These are phyloP conservation scores for Albizia julibrissin DNA, from an alignment of 306 rosid species.

Conservation along the genomic window DNA sequence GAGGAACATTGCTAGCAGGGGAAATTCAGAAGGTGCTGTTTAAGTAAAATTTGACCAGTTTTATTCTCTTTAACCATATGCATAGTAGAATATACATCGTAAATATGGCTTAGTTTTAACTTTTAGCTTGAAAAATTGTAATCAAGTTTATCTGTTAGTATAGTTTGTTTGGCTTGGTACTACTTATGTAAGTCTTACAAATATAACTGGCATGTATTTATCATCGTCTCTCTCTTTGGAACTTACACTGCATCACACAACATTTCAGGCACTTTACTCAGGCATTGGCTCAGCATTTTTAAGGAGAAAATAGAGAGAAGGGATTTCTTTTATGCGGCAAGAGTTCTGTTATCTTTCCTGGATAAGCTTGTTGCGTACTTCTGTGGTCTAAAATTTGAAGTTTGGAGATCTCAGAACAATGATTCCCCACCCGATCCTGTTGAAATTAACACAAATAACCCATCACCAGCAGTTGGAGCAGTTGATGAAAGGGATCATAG, in stretches of 20 bases:
- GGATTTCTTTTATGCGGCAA: constrained; percentile 42
- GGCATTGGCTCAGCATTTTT: constrained; percentile 41
- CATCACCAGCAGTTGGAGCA: constrained; percentile 51
- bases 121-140: constrained; percentile 22
- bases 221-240: constrained; percentile 13
- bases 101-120: constrained; percentile 10
- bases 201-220: constrained; percentile 16
- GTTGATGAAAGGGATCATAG: constrained; percentile 55
- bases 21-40: constrained; percentile 61
- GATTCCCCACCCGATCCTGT: constrained; percentile 57
- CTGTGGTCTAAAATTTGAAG: constrained; percentile 48
- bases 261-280: constrained; percentile 52
- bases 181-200: constrained; percentile 13
- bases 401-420: constrained; percentile 67
- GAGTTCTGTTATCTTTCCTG: constrained; percentile 53
- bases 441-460: constrained; percentile 43
- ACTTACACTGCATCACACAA: constrained; percentile 17
- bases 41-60: constrained; percentile 19
- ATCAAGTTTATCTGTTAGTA: constrained; percentile 1
- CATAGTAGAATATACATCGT: constrained; percentile 14
- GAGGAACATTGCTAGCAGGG: constrained; percentile 38
- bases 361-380: constrained; percentile 56
- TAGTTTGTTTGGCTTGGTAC: neutral
- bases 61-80: constrained; percentile 22
- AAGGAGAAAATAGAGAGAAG: constrained; percentile 59